Conservation (phyloP, 2,329 filamentous ascomycete genomes). For the Arthrobotrys megalospora region DNA sequence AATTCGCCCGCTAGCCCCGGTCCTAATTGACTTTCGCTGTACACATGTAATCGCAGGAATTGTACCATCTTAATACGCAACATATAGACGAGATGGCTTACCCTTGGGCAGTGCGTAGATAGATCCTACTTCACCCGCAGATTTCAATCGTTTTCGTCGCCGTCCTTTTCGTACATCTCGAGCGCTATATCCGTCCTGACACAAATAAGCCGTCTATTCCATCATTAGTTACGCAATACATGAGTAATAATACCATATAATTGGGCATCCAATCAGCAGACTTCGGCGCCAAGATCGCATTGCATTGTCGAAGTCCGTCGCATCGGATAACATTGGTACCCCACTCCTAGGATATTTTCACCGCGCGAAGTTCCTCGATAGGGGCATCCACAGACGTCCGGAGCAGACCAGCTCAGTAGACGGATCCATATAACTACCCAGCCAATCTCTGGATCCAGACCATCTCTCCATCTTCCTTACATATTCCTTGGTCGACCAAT, state of each 20-base stretch:
- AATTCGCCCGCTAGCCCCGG: slow-evolving; percentile 3
- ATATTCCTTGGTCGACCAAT: slow-evolving; percentile 1
- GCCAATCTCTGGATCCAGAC: background rate
- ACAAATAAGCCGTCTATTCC: slow-evolving; percentile 18
- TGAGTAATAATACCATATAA: slow-evolving; percentile 33
- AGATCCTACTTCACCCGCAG: slow-evolving; percentile 49
- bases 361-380: background rate
- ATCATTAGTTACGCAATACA: slow-evolving; percentile 41
- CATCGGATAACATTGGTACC: slow-evolving; percentile 19
- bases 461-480: slow-evolving; percentile 26
- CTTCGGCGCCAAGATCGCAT: slow-evolving; percentile 21
- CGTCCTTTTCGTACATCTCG: slow-evolving; percentile 37
- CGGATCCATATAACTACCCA: slow-evolving; percentile 30
- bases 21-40: slow-evolving; percentile 15
- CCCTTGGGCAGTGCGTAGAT: slow-evolving; percentile 26
- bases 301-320: slow-evolving; percentile 2
- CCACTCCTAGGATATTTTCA: slow-evolving; percentile 26
- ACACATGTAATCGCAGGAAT: slow-evolving; percentile 22
- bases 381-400: slow-evolving; percentile 30
- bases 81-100: slow-evolving; percentile 41
- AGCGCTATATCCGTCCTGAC: slow-evolving; percentile 34
- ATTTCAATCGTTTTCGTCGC: slow-evolving; percentile 39
- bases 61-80: slow-evolving; percentile 18
- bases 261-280: slow-evolving; percentile 26
- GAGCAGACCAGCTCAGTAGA: slow-evolving; percentile 33